Evolutionary conservation across 176 grass and related monocot genomes (phyloP).

Genomic region (Aegilops longissima): DNA sequence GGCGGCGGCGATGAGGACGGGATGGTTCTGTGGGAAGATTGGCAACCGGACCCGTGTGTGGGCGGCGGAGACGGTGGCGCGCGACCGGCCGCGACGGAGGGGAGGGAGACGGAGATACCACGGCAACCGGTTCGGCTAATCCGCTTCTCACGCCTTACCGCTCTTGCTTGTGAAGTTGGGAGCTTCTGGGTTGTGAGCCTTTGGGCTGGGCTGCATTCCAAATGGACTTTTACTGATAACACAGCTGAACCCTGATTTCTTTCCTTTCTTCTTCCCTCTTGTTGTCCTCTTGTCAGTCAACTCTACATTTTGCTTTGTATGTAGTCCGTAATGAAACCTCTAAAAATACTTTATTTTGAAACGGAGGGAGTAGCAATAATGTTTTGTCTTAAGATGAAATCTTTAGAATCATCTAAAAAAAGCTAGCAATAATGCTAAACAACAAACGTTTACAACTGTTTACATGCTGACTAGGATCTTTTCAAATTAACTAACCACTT

Average conservation of each 20-base stretch:
- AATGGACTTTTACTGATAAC: background rate
- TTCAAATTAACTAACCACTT: too few relatives aligned
- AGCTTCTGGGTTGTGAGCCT: background rate
- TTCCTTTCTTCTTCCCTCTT: background rate
- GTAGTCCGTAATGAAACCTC: too few relatives aligned
- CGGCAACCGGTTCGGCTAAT: slow-evolving; percentile 53
- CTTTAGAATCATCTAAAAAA: too few relatives aligned
- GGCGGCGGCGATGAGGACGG: background rate
- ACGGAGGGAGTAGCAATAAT: too few relatives aligned
- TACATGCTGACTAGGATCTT: too few relatives aligned
- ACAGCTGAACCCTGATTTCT: background rate
- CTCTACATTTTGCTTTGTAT: too few relatives aligned
- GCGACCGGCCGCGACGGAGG: slow-evolving; percentile 31
- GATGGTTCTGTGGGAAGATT: background rate
- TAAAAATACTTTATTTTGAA: too few relatives aligned
- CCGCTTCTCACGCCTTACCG: slow-evolving; percentile 40
- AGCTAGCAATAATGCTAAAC: too few relatives aligned
- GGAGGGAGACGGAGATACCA: slow-evolving; percentile 39
- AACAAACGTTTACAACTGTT: too few relatives aligned
- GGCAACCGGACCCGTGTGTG: background rate
- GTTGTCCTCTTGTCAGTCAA: background rate
- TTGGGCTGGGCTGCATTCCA: background rate
- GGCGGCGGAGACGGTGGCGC: slow-evolving; percentile 35
- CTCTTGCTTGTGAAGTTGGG: slow-evolving; percentile 2
- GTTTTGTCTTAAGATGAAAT: too few relatives aligned